Evolutionary conservation across 306 rosid genomes (phyloP).

Genomic region (Trifolium dubium): DNA sequence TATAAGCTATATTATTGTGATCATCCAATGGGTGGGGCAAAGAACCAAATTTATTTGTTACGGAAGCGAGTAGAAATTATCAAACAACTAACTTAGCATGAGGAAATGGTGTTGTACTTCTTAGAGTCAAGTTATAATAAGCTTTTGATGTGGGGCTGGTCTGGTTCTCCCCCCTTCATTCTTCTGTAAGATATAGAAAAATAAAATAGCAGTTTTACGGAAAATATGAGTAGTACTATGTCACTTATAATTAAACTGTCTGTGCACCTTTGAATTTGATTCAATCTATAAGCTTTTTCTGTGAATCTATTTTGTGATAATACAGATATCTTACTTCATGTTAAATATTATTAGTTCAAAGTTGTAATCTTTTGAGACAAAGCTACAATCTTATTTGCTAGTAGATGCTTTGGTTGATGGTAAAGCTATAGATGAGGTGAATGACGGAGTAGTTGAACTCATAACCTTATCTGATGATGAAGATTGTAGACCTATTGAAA

Average conservation of each 20-base stretch:
- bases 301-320: constrained; percentile 22
- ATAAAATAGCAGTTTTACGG: too few species aligned
- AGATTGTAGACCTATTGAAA: constrained; percentile 40
- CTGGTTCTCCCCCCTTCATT: too few species aligned
- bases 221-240: constrained; percentile 14
- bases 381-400: too few species aligned
- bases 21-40: constrained; percentile 15
- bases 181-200: too few species aligned
- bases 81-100: constrained; percentile 25
- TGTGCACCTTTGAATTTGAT: constrained; percentile 11
- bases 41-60: constrained; percentile 11
- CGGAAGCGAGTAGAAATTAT: constrained; percentile 1
- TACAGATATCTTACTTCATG: constrained; percentile 35
- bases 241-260: constrained; percentile 2
- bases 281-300: constrained; percentile 32
- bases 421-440: constrained; percentile 44
- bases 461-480: constrained; percentile 65
- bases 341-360: too few species aligned
- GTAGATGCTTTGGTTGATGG: constrained; percentile 48
- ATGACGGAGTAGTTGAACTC: constrained; percentile 54
- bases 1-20: constrained; percentile 15
- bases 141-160: too few species aligned
- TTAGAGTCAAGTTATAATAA: constrained; percentile 6
- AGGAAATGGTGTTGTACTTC: constrained; percentile 6
- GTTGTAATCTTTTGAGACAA: too few species aligned